Percentiles rank a stretch among this genome's conserved stretches.
phyloP scores from a whole-genome alignment of 2,329 filamentous ascomycete genomes.

The Passalora sequoiae region DNA sequence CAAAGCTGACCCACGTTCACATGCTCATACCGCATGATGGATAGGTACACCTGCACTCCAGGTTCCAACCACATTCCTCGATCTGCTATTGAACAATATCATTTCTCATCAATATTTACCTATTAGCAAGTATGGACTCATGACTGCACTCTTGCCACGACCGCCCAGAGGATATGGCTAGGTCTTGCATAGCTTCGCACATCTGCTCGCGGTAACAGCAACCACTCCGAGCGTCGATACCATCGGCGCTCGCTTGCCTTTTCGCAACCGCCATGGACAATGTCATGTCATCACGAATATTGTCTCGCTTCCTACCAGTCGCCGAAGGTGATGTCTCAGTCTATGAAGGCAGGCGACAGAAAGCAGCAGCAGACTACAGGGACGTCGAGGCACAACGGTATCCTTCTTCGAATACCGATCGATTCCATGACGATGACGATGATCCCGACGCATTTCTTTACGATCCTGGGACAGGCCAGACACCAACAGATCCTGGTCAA shows the following conservation, averaged over 20 bases:
- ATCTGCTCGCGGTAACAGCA: not conserved
- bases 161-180: too few species aligned
- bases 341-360: slow-evolving; percentile 42
- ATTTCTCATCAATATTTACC: too few species aligned
- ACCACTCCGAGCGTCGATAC: too few species aligned
- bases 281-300: slow-evolving; percentile 50
- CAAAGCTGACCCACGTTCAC: too few species aligned
- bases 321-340: slow-evolving; percentile 35
- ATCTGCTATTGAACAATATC: too few species aligned
- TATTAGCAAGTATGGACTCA: too few species aligned
- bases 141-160: too few species aligned
- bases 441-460: slow-evolving; percentile 53
- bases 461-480: slow-evolving; percentile 37
- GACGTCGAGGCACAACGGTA: slow-evolving; percentile 42
- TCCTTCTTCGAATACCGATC: slow-evolving; percentile 44
- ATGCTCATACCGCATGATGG: too few species aligned
- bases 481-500: slow-evolving; percentile 39
- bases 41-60: too few species aligned
- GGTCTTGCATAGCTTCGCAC: not conserved
- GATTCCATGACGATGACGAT: slow-evolving; percentile 53
- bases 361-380: slow-evolving; percentile 37
- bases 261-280: slow-evolving; percentile 15
- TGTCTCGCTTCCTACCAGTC: slow-evolving; percentile 46
- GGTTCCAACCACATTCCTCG: too few species aligned
- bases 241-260: too few species aligned